Conservation (phyloP, 1,139 yeast species). For the Pichia sp. region DNA sequence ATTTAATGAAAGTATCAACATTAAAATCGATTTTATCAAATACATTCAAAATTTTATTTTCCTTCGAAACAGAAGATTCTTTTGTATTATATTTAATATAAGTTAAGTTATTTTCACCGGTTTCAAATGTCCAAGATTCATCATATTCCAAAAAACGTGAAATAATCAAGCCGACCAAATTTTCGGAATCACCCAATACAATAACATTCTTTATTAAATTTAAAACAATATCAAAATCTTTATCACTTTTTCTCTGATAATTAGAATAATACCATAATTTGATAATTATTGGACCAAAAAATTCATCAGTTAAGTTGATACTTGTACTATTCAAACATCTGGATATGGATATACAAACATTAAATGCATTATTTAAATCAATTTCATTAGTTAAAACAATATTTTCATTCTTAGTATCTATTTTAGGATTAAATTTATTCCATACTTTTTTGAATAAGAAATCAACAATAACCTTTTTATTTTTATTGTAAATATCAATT, state of each 20-base stretch:
- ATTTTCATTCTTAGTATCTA: constrained; percentile 12
- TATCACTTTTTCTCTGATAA: constrained; percentile 40
- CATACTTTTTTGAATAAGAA: constrained; percentile 51
- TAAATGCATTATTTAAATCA: constrained; percentile 55
- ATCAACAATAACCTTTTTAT: constrained; percentile 48
- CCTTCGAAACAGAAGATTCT: constrained; percentile 6
- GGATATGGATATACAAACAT: constrained; percentile 57
- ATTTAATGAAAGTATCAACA: constrained; percentile 39
- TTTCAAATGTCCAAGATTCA: constrained; percentile 47
- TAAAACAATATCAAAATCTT: constrained; percentile 39
- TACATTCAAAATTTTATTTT: constrained; percentile 19
- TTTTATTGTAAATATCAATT: constrained; percentile 47
- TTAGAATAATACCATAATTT: constrained; percentile 59
- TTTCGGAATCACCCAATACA: constrained; percentile 27
- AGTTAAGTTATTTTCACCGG: constrained; percentile 51
- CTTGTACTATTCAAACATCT: constrained; percentile 35
- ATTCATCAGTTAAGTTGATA: constrained; percentile 35
- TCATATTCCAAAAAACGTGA: constrained; percentile 25
- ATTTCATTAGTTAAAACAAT: constrained; percentile 38
- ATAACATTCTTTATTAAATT: constrained; percentile 36
- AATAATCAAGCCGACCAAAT: constrained; percentile 5
- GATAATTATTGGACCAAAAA: constrained; percentile 42
- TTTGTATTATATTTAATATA: constrained; percentile 35
- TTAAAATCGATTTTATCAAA: constrained; percentile 47
- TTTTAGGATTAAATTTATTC: constrained; percentile 36